Evolutionary conservation across 23 red algal species (phyloP).

Genomic region (Gracilaria caudata): DNA sequence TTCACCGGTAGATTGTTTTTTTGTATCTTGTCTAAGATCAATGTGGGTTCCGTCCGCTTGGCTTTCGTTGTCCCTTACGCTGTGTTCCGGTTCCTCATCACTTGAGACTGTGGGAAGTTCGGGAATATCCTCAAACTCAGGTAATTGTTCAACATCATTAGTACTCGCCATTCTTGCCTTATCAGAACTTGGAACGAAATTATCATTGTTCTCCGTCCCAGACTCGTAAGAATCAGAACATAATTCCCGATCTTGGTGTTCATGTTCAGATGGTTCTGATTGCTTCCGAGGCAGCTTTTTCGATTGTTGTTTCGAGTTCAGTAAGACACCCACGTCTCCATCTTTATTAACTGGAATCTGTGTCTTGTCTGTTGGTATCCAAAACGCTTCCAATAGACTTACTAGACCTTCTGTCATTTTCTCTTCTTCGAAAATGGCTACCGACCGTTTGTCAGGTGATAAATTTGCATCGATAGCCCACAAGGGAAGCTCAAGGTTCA

Average conservation of each 20-base stretch:
- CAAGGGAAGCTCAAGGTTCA: constrained; percentile 65
- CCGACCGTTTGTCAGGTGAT: constrained; percentile 82
- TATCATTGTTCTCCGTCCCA: too few relatives aligned
- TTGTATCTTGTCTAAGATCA: too few relatives aligned
- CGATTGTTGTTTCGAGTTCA: background rate
- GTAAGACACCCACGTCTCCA: background rate
- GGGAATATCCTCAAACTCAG: background rate
- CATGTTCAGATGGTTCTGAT: background rate
- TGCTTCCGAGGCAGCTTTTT: background rate
- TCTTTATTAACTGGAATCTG: constrained; percentile 31
- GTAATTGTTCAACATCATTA: background rate
- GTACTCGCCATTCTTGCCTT: background rate
- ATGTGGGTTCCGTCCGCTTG: background rate
- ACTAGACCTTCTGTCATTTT: constrained; percentile 55
- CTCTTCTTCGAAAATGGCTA: constrained; percentile 65
- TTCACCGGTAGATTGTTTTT: background rate
- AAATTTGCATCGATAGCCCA: constrained; percentile 81
- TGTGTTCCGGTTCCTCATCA: background rate
- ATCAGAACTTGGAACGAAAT: background rate
- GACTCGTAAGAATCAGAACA: background rate
- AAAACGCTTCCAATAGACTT: constrained; percentile 21
- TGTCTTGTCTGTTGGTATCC: constrained; percentile 49
- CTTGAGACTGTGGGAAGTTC: background rate
- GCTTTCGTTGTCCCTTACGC: background rate
- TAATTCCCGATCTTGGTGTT: background rate